phyloP scores from a whole-genome alignment of 1,139 yeast species.

The Saccharomyces hybrid region DNA sequence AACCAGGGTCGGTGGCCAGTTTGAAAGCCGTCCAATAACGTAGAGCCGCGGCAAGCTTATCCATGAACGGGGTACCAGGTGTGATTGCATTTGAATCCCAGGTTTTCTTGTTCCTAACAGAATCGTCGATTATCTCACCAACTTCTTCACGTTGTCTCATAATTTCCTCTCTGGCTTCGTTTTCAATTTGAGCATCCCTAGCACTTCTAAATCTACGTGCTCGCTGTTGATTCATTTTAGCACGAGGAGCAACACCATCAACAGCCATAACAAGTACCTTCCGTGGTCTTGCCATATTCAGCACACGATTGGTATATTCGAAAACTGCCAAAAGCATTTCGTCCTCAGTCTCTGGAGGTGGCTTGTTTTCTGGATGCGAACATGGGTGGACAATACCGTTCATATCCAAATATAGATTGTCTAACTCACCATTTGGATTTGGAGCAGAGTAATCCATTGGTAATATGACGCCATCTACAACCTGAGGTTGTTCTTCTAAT shows the following conservation, averaged over 20 bases:
- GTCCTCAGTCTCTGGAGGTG: constrained; percentile 90
- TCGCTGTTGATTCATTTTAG: constrained; percentile 97
- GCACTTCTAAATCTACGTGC: constrained; percentile 95
- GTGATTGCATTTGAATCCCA: constrained; percentile 98
- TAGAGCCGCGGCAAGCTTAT: constrained; percentile 69
- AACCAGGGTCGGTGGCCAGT: constrained; percentile 77
- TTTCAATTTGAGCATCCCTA: constrained; percentile 70
- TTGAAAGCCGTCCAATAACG: constrained; percentile 89
- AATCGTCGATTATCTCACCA: constrained; percentile 61
- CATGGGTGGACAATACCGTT: constrained; percentile 97
- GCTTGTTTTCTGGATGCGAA: constrained; percentile 91
- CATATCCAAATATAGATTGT: constrained; percentile 88
- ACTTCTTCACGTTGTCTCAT: constrained; percentile 43
- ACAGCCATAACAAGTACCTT: constrained; percentile 90
- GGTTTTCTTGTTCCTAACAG: constrained; percentile 41
- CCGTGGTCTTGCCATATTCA: constrained; percentile 91
- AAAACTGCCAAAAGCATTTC: constrained; percentile 91
- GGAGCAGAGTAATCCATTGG: constrained; percentile 67
- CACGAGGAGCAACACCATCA: constrained; percentile 98
- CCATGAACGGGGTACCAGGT: constrained; percentile 98
- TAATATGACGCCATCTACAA: constrained; percentile 49
- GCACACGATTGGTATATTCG: constrained; percentile 79
- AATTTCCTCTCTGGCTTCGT: constrained; percentile 51
- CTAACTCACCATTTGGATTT: constrained; percentile 93
- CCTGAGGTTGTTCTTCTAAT: constrained; percentile 58